phyloP scores from a whole-genome alignment of 2,329 filamentous ascomycete species.

The Macrophomina tecta region DNA sequence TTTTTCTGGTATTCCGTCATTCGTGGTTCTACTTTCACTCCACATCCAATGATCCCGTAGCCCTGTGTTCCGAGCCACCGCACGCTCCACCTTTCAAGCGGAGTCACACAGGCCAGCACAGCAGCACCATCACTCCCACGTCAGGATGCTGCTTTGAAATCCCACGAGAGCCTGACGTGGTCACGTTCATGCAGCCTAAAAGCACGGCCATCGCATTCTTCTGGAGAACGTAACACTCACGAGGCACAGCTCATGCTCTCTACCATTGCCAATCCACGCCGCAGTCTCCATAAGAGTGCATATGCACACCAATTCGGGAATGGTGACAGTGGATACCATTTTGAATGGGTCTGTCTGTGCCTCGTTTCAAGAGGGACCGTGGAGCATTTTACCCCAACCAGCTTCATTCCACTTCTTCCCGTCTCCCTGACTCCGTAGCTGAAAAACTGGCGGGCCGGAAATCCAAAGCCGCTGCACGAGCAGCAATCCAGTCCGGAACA shows the following conservation, averaged over 20 bases:
- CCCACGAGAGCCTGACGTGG: slow-evolving; percentile 1
- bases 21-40: slow-evolving; percentile 11
- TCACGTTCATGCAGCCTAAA: slow-evolving; percentile 2
- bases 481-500: background rate
- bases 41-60: slow-evolving; percentile 1
- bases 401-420: background rate
- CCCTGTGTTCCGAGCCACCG: background rate
- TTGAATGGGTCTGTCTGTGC: background rate
- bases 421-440: no score
- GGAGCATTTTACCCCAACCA: slow-evolving; percentile 7
- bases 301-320: background rate
- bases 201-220: background rate
- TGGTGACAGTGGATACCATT: background rate
- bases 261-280: background rate
- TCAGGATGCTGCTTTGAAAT: slow-evolving; percentile 12
- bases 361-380: background rate
- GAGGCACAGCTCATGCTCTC: slow-evolving; percentile 3
- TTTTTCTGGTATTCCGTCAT: background rate
- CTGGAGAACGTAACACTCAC: background rate
- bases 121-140: background rate
- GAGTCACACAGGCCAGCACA: slow-evolving; percentile 20
- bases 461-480: background rate
- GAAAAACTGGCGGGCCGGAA: background rate
- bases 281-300: background rate
- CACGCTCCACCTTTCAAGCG: slow-evolving; percentile 12